These are phyloP conservation scores for Exserohilum turcica DNA, from an alignment of 2,329 filamentous ascomycete species.

Conservation along the genomic window DNA sequence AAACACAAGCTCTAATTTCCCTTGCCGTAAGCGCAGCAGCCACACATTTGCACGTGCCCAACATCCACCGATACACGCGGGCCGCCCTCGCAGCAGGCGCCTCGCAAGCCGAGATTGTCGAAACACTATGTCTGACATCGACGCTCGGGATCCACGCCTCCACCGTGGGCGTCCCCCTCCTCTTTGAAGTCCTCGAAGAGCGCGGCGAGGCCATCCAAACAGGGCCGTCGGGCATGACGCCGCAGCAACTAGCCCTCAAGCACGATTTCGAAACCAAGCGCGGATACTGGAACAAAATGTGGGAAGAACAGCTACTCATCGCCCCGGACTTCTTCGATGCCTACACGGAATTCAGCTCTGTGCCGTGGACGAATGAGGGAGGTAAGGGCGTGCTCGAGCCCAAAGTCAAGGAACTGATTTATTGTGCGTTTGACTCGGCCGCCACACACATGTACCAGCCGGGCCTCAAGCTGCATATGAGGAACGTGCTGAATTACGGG, in stretches of 20 bases:
- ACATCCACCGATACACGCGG: constrained; percentile 50
- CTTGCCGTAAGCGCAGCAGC: constrained; percentile 52
- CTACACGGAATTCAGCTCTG: constrained; percentile 54
- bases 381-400: constrained; percentile 48
- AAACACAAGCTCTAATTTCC: constrained; percentile 52
- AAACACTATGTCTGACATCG: constrained; percentile 52
- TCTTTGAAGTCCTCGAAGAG: constrained; percentile 55
- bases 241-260: constrained; percentile 47
- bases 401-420: constrained; percentile 57
- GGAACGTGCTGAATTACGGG: constrained; percentile 54
- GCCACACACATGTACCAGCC: constrained; percentile 56
- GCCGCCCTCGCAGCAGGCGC: constrained; percentile 51
- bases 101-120: constrained; percentile 51
- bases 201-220: constrained; percentile 43
- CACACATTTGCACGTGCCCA: constrained; percentile 54
- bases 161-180: constrained; percentile 54
- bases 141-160: constrained; percentile 56
- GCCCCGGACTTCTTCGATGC: constrained; percentile 57
- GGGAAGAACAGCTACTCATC: constrained; percentile 53
- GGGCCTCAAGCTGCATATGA: constrained; percentile 56
- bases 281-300: constrained; percentile 55
- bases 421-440: constrained; percentile 56
- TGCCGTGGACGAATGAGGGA: constrained; percentile 49
- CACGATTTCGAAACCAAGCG: constrained; percentile 53
- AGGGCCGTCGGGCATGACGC: constrained; percentile 43